phyloP scores from a whole-genome alignment of 2,329 filamentous ascomycete genomes.

The Fusarium dimerum region DNA sequence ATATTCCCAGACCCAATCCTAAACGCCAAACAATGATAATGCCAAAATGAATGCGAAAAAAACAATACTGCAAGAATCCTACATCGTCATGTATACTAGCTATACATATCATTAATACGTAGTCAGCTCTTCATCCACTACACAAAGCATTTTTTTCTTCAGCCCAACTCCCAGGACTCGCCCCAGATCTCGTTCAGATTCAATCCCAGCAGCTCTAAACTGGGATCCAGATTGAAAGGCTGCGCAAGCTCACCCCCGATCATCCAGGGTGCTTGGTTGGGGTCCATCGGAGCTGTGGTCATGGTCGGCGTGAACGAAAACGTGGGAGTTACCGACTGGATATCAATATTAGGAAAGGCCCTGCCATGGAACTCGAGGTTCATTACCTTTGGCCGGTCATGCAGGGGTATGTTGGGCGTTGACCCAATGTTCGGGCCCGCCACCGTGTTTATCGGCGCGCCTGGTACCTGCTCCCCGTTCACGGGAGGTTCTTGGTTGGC shows the following conservation, averaged over 20 bases:
- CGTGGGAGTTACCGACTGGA: slow-evolving; percentile 42
- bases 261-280: slow-evolving; percentile 36
- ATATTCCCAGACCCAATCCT: not conserved
- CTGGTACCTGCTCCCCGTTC: slow-evolving; percentile 32
- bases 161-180: slow-evolving; percentile 47
- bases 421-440: slow-evolving; percentile 28
- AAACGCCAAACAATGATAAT: not conserved
- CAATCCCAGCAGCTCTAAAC: slow-evolving; percentile 53
- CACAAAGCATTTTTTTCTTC: slow-evolving; percentile 8
- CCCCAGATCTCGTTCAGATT: slow-evolving; percentile 59
- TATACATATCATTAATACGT: slow-evolving; percentile 24
- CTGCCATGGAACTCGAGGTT: slow-evolving; percentile 27
- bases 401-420: slow-evolving; percentile 35
- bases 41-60: not conserved
- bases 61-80: not conserved
- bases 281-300: slow-evolving; percentile 37
- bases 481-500: slow-evolving; percentile 53
- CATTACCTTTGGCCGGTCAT: slow-evolving; percentile 43
- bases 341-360: slow-evolving; percentile 32
- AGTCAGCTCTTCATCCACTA: slow-evolving; percentile 9
- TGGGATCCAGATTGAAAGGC: slow-evolving; percentile 54
- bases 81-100: not conserved
- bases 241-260: slow-evolving; percentile 35
- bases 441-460: slow-evolving; percentile 24
- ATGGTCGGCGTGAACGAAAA: slow-evolving; percentile 42